These are phyloP conservation scores for Suhomyces ambrosiae DNA, from an alignment of 1,139 yeast genomes.

Conservation along the genomic window DNA sequence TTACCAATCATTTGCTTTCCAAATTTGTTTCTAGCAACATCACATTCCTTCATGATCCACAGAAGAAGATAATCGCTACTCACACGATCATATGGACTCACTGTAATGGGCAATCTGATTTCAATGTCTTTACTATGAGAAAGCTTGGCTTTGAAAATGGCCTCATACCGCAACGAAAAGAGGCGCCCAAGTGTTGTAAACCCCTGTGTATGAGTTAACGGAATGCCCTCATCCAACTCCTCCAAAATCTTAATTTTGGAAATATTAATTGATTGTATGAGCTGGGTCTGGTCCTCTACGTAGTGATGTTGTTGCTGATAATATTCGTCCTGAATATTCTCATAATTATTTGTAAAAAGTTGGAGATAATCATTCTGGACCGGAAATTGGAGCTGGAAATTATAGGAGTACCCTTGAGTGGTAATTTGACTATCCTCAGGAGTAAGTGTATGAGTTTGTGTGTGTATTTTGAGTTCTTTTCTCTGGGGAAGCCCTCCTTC, in stretches of 20 bases:
- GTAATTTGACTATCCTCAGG: slow-evolving; percentile 26
- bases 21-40: slow-evolving; percentile 39
- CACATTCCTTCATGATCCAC: slow-evolving; percentile 59
- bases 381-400: slow-evolving; percentile 38
- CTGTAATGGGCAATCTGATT: slow-evolving; percentile 52
- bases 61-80: slow-evolving; percentile 47
- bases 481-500: slow-evolving; percentile 50
- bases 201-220: slow-evolving; percentile 48
- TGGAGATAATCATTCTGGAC: slow-evolving; percentile 40
- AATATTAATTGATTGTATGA: slow-evolving; percentile 20
- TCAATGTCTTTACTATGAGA: slow-evolving; percentile 52
- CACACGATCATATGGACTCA: slow-evolving; percentile 54
- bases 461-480: slow-evolving; percentile 35
- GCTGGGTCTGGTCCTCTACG: slow-evolving; percentile 12
- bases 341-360: slow-evolving; percentile 18
- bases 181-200: slow-evolving; percentile 54
- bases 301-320: slow-evolving; percentile 8
- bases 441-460: slow-evolving; percentile 31
- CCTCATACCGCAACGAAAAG: slow-evolving; percentile 55
- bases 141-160: slow-evolving; percentile 51
- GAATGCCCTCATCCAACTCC: slow-evolving; percentile 42
- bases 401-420: slow-evolving; percentile 33
- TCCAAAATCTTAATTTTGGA: slow-evolving; percentile 21
- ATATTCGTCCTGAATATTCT: slow-evolving; percentile 7
- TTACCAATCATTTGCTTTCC: slow-evolving; percentile 35